phyloP scores from a whole-genome alignment of 768 basidiomycete species.

The Gymnopilus junonius region DNA sequence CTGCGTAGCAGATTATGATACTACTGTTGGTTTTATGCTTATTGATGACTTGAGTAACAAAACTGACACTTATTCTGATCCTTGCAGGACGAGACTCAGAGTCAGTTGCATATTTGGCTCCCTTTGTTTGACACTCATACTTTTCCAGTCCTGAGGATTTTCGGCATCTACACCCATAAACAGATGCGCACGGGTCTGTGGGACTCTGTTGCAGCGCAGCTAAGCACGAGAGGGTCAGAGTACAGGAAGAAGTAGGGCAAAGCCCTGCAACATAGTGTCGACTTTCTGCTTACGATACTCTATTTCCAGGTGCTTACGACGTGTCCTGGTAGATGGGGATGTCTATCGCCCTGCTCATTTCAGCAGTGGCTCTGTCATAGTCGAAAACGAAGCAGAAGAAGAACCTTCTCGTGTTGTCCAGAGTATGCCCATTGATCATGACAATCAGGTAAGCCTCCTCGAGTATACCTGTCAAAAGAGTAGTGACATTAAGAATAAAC shows the following conservation, averaged over 20 bases:
- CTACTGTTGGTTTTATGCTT: slow-evolving; percentile 20
- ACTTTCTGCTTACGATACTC: slow-evolving; percentile 3
- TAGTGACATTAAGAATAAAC: slow-evolving; percentile 17
- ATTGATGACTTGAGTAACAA: background rate
- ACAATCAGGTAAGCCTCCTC: slow-evolving; percentile 35
- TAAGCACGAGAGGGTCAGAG: slow-evolving; percentile 46
- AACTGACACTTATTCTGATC: background rate
- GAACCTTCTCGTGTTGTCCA: background rate
- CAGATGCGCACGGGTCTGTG: slow-evolving; percentile 41
- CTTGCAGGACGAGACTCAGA: slow-evolving; percentile 19
- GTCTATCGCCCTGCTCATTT: slow-evolving; percentile 46
- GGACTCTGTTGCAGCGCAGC: slow-evolving; percentile 39
- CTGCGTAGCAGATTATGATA: slow-evolving; percentile 43
- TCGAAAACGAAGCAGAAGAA: background rate
- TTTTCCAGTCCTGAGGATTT: slow-evolving; percentile 35
- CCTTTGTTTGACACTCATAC: background rate
- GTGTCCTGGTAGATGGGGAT: slow-evolving; percentile 24
- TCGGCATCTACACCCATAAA: slow-evolving; percentile 43
- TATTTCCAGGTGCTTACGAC: background rate
- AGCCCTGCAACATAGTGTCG: slow-evolving; percentile 38
- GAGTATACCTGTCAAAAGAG: slow-evolving; percentile 21
- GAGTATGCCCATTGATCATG: slow-evolving; percentile 32
- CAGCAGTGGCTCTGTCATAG: background rate
- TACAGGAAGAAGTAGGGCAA: slow-evolving; percentile 50
- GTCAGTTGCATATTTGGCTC: slow-evolving; percentile 20